A percentile compares a stretch with the other conserved stretches of the same genome.
Conservation (phyloP, 768 basidiomycete genomes). For the Mycena epipterygia region DNA sequence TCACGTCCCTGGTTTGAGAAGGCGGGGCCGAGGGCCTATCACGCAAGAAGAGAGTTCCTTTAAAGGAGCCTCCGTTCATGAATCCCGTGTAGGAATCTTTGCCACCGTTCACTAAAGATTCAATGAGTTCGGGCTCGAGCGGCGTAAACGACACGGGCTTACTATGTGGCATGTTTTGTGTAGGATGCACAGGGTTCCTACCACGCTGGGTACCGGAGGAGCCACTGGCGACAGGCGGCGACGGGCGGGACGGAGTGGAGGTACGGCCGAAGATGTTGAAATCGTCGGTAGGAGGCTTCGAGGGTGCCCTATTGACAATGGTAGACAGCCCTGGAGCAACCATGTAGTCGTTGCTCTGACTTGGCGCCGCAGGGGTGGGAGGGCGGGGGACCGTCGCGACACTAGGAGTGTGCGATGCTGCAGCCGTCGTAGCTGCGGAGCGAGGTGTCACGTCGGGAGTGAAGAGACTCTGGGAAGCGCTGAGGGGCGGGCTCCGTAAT, state of each 20-base stretch:
- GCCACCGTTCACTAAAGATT: constrained; percentile 15
- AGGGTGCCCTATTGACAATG: neutral
- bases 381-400: neutral
- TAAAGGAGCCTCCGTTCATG: neutral
- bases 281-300: neutral
- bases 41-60: constrained; percentile 24
- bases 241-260: constrained; percentile 2
- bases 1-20: constrained; percentile 15
- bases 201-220: neutral
- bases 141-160: neutral
- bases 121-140: neutral
- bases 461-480: constrained; percentile 27
- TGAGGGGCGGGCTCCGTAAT: constrained; percentile 18
- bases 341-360: constrained; percentile 15
- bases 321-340: constrained; percentile 18
- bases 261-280: constrained; percentile 11
- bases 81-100: neutral
- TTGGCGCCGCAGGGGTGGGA: neutral
- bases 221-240: neutral
- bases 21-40: constrained; percentile 17
- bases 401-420: neutral
- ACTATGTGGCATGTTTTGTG: constrained; percentile 17
- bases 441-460: constrained; percentile 30
- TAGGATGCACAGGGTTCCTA: neutral
- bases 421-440: neutral